phyloP scores from a whole-genome alignment of 495 filamentous ascomycete genomes.

The Penicillium arizonense region DNA sequence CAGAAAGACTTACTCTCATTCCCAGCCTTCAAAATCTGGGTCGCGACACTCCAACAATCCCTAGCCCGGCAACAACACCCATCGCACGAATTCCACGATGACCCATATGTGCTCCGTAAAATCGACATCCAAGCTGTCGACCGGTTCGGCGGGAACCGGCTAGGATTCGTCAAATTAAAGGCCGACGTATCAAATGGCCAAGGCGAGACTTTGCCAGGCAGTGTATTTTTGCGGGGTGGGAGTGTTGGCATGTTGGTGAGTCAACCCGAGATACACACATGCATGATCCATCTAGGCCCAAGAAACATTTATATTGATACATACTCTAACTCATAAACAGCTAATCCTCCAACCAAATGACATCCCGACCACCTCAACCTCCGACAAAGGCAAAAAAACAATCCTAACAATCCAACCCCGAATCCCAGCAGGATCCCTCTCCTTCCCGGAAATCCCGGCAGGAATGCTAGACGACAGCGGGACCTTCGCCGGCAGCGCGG shows the following conservation, averaged over 20 bases:
- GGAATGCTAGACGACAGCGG: slow-evolving; percentile 85
- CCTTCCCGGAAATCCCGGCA: slow-evolving; percentile 78
- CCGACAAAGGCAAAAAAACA: slow-evolving; percentile 58
- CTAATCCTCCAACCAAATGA: slow-evolving; percentile 73
- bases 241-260: slow-evolving; percentile 78
- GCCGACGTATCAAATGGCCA: slow-evolving; percentile 60
- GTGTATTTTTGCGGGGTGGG: slow-evolving; percentile 76
- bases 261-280: not conserved
- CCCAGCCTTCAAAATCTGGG: slow-evolving; percentile 72
- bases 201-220: slow-evolving; percentile 69
- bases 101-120: slow-evolving; percentile 67
- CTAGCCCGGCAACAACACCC: slow-evolving; percentile 59
- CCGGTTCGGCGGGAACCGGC: slow-evolving; percentile 58
- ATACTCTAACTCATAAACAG: slow-evolving; percentile 19
- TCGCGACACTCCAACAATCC: slow-evolving; percentile 62
- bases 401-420: slow-evolving; percentile 83
- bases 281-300: not conserved
- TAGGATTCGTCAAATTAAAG: slow-evolving; percentile 79
- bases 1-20: slow-evolving; percentile 66
- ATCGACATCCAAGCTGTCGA: slow-evolving; percentile 76
- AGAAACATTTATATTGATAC: not conserved
- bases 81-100: slow-evolving; percentile 65
- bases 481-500: slow-evolving; percentile 73
- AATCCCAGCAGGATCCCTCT: slow-evolving; percentile 71
- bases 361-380: slow-evolving; percentile 25